A percentile compares a stretch with the other conserved stretches of the same genome.
Evolutionary conservation across 2,329 filamentous ascomycete genomes (phyloP).

Genomic region (Aschersonia sp.): DNA sequence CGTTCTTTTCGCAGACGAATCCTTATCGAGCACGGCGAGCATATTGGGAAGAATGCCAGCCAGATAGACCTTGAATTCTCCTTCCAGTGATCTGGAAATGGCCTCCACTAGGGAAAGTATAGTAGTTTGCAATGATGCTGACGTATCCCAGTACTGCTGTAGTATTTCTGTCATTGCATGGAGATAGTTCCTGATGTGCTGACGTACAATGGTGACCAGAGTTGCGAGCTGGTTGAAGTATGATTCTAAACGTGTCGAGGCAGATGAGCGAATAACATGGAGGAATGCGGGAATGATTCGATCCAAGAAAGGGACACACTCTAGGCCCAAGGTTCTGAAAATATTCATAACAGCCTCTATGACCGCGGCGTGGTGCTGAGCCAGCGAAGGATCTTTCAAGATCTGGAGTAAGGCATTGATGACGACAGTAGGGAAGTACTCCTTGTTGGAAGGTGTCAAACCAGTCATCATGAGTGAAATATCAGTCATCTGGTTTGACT

Average conservation of each 20-base stretch:
- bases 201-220: constrained; percentile 85
- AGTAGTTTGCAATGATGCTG: constrained; percentile 70
- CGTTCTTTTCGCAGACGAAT: constrained; percentile 58
- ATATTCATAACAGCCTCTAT: constrained; percentile 99
- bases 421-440: constrained; percentile 96
- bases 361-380: constrained; percentile 82
- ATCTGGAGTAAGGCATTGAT: constrained; percentile 92
- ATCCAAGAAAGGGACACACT: constrained; percentile 88
- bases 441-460: constrained; percentile 88
- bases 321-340: constrained; percentile 88
- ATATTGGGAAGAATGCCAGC: constrained; percentile 82
- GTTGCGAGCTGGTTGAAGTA: constrained; percentile 96
- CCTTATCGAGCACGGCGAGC: constrained; percentile 85
- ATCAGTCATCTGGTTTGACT: constrained; percentile 62
- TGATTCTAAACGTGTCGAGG: constrained; percentile 67
- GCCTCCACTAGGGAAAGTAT: constrained; percentile 88
- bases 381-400: constrained; percentile 76
- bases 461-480: constrained; percentile 98
- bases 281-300: constrained; percentile 93
- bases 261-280: constrained; percentile 70
- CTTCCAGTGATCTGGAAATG: constrained; percentile 84
- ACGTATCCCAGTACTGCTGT: constrained; percentile 79
- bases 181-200: constrained; percentile 87
- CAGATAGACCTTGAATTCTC: constrained; percentile 95
- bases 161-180: constrained; percentile 76